Evolutionary conservation across 306 rosid species (phyloP), one percentile per base, ranked within the genome.

Genomic region (Begonia peltatifolia): DNA sequence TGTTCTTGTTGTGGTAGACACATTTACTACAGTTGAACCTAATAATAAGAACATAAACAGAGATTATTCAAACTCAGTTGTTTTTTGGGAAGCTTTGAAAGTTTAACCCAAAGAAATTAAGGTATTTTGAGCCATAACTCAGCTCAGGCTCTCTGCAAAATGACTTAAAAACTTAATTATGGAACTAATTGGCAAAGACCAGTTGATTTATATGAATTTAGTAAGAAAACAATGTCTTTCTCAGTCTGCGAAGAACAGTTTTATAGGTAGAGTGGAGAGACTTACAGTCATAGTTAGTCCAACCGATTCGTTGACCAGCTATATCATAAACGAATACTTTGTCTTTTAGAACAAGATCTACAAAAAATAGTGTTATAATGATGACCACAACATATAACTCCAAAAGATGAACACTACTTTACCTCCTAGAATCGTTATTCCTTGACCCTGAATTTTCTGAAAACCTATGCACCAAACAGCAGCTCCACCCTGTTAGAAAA

Each of bases 231-330:
- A 6, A 3, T 30, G 36, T 30, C 36, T 30, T 30, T 30, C 36
- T 30, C 36, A 4, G 2, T 4, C 1, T 5, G 9, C 1, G 6
- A 30, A 30, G 38, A 30, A 30, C 38, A 6, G 38, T 30, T 30
- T 5, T 30, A 30, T 20, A 30, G 38, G 38, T 30, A 30, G 38
- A 7, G 38, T 49, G 15, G 10, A 57, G 63, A 73, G 71, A 81
- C 99, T 92, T 76, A 92, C 99, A 92, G 79, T 92, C 88, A 60
- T 81, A 92, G 82, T 77, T 74, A 41, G 84, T 76, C 99, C 99
- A 92, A 64, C 99, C 99, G 47, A 92, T 79, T 56, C 87, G 87
- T 75, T 73, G 88, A 64, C 80, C 71, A 46, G 73, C 94, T 63
- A 92, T 62, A 81, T 92, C 99, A 58, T 92, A 92, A 64, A 92